Evolutionary conservation across 805 yeast genomes (phyloP).

Genomic region (Lachancea fermentati): DNA sequence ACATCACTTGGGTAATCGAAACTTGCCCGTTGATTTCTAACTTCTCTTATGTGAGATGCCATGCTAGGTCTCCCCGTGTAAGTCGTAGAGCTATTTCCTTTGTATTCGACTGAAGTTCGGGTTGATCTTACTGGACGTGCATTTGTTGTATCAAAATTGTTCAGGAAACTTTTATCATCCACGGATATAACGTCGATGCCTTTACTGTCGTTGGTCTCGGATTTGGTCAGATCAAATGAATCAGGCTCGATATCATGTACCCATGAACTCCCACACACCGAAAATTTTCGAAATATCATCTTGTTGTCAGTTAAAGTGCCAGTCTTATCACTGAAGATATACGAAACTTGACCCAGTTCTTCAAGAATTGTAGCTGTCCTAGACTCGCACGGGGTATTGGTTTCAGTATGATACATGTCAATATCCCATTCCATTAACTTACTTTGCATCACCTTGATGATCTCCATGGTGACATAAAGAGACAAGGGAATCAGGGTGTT

Average conservation of each 20-base stretch:
- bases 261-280: conserved; percentile 89
- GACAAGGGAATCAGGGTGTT: conserved; percentile 94
- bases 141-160: conserved; percentile 9
- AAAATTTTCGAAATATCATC: conserved; percentile 86
- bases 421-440: conserved; percentile 79
- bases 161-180: conserved; percentile 15
- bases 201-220: conserved; percentile 19
- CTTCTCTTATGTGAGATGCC: conserved; percentile 37
- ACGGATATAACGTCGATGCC: conserved; percentile 24
- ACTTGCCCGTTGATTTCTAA: neutral
- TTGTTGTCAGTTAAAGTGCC: conserved; percentile 94
- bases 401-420: conserved; percentile 83
- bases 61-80: conserved; percentile 54
- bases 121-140: neutral
- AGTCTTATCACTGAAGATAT: conserved; percentile 92
- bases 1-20: conserved; percentile 9
- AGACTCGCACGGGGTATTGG: conserved; percentile 90
- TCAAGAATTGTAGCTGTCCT: conserved; percentile 93
- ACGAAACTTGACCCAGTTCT: conserved; percentile 94
- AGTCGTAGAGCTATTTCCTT: conserved; percentile 36
- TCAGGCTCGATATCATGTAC: conserved; percentile 58
- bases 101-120: conserved; percentile 37
- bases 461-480: conserved; percentile 92
- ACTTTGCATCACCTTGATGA: conserved; percentile 84
- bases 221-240: neutral